Percentiles rank a stretch among this genome's conserved stretches.
Evolutionary conservation across 495 filamentous ascomycete species (phyloP).

Genomic region (Aspergillus indologenus): DNA sequence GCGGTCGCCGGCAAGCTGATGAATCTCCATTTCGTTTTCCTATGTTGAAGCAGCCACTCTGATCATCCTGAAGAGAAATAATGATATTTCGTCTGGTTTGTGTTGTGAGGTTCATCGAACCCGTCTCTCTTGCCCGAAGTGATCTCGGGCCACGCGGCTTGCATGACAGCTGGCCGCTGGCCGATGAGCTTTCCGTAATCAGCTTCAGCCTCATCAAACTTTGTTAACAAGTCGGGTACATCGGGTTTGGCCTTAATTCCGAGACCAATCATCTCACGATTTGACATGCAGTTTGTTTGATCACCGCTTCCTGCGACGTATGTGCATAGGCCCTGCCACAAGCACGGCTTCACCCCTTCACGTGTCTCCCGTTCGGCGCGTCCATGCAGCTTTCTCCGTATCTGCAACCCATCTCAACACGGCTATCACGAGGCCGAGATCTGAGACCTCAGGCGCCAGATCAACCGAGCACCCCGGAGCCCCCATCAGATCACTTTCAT

Average conservation of each 20-base stretch:
- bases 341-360: not conserved
- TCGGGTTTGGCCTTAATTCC: not conserved
- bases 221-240: not conserved
- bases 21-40: too few species aligned
- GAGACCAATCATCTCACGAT: not conserved
- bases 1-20: too few species aligned
- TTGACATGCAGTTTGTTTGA: not conserved
- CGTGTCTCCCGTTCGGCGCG: not conserved
- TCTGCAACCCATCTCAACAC: not conserved
- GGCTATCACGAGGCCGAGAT: not conserved
- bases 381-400: not conserved
- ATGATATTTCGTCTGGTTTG: too few species aligned
- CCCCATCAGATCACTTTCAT: too few species aligned
- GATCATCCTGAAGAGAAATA: too few species aligned
- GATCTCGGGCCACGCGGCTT: not conserved
- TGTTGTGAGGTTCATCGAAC: not conserved
- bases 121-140: not conserved
- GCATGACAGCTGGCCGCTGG: not conserved
- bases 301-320: not conserved
- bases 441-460: not conserved
- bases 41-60: too few species aligned
- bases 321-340: not conserved
- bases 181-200: too few species aligned
- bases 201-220: not conserved
- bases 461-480: not conserved